phyloP scores from a whole-genome alignment of 345 rosid genomes.

The Moricandia moricandioides region DNA sequence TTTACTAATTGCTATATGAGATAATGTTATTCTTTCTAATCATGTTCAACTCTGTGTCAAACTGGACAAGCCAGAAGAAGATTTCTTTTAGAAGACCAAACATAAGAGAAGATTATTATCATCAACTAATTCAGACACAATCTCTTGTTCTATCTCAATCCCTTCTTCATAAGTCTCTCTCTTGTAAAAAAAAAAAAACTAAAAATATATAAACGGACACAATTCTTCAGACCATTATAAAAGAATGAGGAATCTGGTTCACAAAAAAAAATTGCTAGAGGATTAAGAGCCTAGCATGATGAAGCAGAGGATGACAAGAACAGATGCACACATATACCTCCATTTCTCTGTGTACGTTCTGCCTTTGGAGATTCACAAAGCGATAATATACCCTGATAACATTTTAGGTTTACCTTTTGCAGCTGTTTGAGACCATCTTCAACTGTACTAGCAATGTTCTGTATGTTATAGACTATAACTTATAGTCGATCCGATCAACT shows the following conservation, averaged over 20 bases:
- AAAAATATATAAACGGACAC: too few species aligned
- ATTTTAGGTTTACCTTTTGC: constrained; percentile 59
- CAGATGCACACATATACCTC: constrained; percentile 94
- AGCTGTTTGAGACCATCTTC: constrained; percentile 94
- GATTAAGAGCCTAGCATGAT: constrained; percentile 82
- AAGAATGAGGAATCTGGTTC: constrained; percentile 26
- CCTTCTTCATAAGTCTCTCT: constrained; percentile 65
- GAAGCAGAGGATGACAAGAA: constrained; percentile 86
- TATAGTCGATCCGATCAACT: constrained; percentile 94
- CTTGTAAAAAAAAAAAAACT: too few species aligned
- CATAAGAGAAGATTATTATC: constrained; percentile 48
- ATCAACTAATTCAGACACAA: constrained; percentile 60
- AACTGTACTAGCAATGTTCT: constrained; percentile 78
- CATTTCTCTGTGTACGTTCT: constrained; percentile 81
- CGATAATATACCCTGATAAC: too few species aligned
- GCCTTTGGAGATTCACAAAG: constrained; percentile 53
- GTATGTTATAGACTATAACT: too few species aligned
- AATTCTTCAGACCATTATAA: neutral
- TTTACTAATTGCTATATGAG: too few species aligned
- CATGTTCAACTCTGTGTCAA: too few species aligned
- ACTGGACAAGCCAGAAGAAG: too few species aligned
- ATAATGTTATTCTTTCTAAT: too few species aligned
- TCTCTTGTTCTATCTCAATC: constrained; percentile 51
- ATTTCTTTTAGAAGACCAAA: too few species aligned
- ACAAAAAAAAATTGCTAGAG: constrained; percentile 71